Base-by-base conservation (phyloP, 805 yeast genomes). In the Saitoella complicata region DNA sequence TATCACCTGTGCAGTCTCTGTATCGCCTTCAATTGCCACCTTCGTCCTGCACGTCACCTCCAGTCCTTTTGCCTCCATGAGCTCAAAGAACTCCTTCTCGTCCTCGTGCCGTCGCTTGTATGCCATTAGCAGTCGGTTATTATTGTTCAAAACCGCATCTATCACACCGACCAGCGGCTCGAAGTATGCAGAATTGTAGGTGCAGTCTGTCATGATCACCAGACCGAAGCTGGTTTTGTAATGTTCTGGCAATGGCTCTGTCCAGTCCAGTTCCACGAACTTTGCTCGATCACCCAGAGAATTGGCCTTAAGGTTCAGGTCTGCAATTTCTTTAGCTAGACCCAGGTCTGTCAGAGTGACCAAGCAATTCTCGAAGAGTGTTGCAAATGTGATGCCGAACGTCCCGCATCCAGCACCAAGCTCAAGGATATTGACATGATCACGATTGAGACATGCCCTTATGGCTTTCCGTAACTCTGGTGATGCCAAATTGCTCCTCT, bases 371-470 rank as follows among this genome's bases (percentile, higher is more conserved):
- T 49, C 37, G 9, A 57, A 49, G 2, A 54, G 10, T 29, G 53
- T 55, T 13, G 55, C 51, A 29, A 67, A 37, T 5, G 58, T 55
- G 4, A 65, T 42, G 2, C 69, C 64, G 0, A 63, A 63, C 0
- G 66, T 49, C 1, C 71, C 71, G 41, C 69, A 65, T 0, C 71
- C 71, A 3, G 71, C 59, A 1, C 71, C 71, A 2, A 67, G 54
- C 46, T 67, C 71, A 8, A 67, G 44, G 2, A 66, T 53, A 2
- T 53, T 52, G 32, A 33, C 33, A 5, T 39, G 30, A 7, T 36
- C n/a, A 21, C 3, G 31, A 21, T 4, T 4, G 21, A 21, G 21
- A 21, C 21, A 21, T 21, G 4, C 21, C 21, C 4, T 21, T 21
- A 21, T 21, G 21, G 21, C 21, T 21, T 21, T 21, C 21, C 21